Evolutionary conservation across 2,329 filamentous ascomycete genomes (phyloP).

Genomic region (Piedraia hortae): DNA sequence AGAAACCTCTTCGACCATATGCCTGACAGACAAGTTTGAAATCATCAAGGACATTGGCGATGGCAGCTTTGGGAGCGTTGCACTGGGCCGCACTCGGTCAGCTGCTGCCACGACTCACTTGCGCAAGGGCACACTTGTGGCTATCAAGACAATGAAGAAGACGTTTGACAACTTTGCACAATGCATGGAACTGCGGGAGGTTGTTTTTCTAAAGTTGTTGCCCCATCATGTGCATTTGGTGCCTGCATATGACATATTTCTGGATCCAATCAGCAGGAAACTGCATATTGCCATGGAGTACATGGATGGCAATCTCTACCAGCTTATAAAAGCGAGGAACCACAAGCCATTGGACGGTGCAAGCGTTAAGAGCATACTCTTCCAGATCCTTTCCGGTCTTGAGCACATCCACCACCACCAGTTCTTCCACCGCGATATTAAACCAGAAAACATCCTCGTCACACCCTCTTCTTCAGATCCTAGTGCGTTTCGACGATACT

Average conservation of each 20-base stretch:
- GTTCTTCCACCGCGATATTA: constrained; percentile 98
- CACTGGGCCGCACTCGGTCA: constrained; percentile 68
- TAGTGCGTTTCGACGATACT: constrained; percentile 79
- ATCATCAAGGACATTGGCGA: constrained; percentile 95
- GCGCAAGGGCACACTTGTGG: constrained; percentile 75
- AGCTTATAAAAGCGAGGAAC: constrained; percentile 93
- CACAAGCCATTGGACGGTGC: constrained; percentile 75
- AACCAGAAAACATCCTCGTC: constrained; percentile 94
- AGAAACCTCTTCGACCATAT: too few species aligned
- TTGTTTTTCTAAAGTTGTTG: constrained; percentile 80
- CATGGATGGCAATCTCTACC: constrained; percentile 97
- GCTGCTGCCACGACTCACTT: constrained; percentile 74
- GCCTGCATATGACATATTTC: constrained; percentile 92
- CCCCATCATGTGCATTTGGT: constrained; percentile 76
- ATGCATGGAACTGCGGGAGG: constrained; percentile 81
- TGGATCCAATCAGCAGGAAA: constrained; percentile 86
- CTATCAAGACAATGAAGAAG: constrained; percentile 99
- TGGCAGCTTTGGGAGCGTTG: constrained; percentile 93
- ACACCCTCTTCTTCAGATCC: constrained; percentile 70
- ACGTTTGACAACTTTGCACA: constrained; percentile 77
- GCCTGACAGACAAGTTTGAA: constrained; percentile 81
- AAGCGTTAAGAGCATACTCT: constrained; percentile 92
- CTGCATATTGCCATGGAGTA: constrained; percentile 98
- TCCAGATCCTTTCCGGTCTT: constrained; percentile 83
- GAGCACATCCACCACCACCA: constrained; percentile 93